Conservation (phyloP, 345 rosid species). For the Sisymbrium altissimum region DNA sequence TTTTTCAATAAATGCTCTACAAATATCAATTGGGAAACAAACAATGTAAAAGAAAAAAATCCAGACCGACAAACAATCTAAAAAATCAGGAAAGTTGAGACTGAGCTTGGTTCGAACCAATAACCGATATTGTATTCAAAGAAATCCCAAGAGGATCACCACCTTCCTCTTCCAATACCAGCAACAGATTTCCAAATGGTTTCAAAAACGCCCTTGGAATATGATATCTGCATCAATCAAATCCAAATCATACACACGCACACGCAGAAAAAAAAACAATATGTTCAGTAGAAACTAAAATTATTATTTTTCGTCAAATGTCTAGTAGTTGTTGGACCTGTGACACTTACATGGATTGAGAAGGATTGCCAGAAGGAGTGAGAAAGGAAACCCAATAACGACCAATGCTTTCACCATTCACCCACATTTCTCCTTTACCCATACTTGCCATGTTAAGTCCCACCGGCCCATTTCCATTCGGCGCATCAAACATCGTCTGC, state of each 20-base stretch:
- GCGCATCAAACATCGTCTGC: conserved; percentile 63
- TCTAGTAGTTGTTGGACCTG: neutral
- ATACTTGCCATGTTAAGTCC: conserved; percentile 59
- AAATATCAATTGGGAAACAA: too few relatives aligned
- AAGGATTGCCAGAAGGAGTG: conserved; percentile 56
- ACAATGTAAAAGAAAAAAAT: too few relatives aligned
- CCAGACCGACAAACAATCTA: neutral
- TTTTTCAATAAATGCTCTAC: too few relatives aligned
- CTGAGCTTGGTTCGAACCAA: neutral
- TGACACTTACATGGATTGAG: conserved; percentile 58
- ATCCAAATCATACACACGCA: neutral
- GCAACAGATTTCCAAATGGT: conserved; percentile 44
- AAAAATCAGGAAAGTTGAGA: conserved; percentile 23
- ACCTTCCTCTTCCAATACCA: conserved; percentile 61
- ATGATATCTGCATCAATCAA: conserved; percentile 51
- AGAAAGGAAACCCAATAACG: conserved; percentile 81
- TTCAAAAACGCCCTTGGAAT: conserved; percentile 73
- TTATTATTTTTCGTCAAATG: neutral
- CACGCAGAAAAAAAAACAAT: neutral
- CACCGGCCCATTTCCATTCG: conserved; percentile 48
- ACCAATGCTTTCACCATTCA: conserved; percentile 80
- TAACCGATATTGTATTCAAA: conserved; percentile 43
- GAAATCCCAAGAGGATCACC: conserved; percentile 65
- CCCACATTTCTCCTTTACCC: conserved; percentile 92
- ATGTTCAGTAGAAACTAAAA: neutral